These are phyloP conservation scores for Fusarium sp. DNA, from an alignment of 2,329 filamentous ascomycete species.

Conservation along the genomic window DNA sequence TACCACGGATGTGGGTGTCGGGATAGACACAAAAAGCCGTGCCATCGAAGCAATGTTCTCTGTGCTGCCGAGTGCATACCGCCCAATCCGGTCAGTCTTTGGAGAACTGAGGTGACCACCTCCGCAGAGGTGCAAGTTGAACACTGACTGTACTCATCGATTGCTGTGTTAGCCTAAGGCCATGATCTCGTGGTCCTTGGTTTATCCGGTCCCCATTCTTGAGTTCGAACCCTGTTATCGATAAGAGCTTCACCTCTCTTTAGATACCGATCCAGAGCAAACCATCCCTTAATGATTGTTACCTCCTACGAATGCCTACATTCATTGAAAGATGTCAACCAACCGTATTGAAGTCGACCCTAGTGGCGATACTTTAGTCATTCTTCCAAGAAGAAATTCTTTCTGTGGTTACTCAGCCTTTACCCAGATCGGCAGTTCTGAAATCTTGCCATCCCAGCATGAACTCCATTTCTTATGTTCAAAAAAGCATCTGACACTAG, in stretches of 20 bases:
- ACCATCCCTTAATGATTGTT: too few relatives aligned
- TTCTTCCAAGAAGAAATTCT: too few relatives aligned
- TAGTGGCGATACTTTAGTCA: too few relatives aligned
- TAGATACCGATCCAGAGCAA: too few relatives aligned
- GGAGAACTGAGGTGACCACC: neutral
- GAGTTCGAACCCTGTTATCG: neutral
- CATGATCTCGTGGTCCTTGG: neutral
- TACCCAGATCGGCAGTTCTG: too few relatives aligned
- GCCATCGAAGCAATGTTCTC: neutral
- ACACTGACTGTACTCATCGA: neutral
- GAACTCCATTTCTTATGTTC: too few relatives aligned
- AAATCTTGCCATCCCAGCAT: too few relatives aligned
- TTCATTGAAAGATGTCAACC: too few relatives aligned
- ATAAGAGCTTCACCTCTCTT: neutral
- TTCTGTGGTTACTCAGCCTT: too few relatives aligned
- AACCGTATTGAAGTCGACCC: too few relatives aligned
- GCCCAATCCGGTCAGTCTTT: neutral
- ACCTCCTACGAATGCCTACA: too few relatives aligned
- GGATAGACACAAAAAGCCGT: neutral
- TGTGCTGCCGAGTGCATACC: neutral
- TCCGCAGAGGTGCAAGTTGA: neutral
- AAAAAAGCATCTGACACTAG: too few relatives aligned
- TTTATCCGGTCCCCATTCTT: neutral
- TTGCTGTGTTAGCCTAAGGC: neutral
- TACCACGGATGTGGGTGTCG: slow-evolving; percentile 8